phyloP scores from a whole-genome alignment of 2,329 filamentous ascomycete genomes.

The Elsinoe batatas region DNA sequence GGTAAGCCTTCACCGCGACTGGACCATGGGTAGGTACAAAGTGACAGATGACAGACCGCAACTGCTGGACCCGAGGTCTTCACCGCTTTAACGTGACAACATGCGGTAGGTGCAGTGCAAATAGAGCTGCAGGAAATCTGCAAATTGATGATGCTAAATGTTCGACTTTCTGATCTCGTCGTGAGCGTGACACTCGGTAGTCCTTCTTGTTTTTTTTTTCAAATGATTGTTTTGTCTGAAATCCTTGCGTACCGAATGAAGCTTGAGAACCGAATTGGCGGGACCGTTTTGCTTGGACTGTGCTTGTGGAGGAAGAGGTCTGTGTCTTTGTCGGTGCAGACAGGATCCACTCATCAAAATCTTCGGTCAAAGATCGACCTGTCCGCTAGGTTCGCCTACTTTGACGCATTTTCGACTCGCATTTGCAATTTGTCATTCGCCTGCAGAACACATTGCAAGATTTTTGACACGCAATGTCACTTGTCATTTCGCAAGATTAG shows the following conservation, averaged over 20 bases:
- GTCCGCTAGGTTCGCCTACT: neutral
- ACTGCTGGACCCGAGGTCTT: neutral
- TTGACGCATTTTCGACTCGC: neutral
- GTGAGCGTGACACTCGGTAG: no score
- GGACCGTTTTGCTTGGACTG: constrained; percentile 1
- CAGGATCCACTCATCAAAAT: neutral
- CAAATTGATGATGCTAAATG: no score
- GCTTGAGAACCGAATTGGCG: constrained; percentile 7
- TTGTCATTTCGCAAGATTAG: neutral
- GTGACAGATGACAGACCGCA: neutral
- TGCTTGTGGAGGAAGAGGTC: neutral
- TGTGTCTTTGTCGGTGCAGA: constrained; percentile 8
- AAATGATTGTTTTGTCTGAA: constrained; percentile 7
- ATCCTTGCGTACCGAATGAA: neutral
- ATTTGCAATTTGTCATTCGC: constrained; percentile 8
- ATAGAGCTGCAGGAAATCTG: no score
- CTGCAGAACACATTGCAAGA: neutral
- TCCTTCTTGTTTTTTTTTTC: neutral
- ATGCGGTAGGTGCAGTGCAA: neutral
- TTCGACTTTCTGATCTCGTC: no score
- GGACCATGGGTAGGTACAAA: neutral
- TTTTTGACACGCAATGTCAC: neutral
- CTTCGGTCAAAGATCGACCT: constrained; percentile 9
- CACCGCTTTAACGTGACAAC: neutral
- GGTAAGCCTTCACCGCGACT: neutral